phyloP scores from a whole-genome alignment of 2,329 filamentous ascomycete species.

The Aspergillus neotritici region DNA sequence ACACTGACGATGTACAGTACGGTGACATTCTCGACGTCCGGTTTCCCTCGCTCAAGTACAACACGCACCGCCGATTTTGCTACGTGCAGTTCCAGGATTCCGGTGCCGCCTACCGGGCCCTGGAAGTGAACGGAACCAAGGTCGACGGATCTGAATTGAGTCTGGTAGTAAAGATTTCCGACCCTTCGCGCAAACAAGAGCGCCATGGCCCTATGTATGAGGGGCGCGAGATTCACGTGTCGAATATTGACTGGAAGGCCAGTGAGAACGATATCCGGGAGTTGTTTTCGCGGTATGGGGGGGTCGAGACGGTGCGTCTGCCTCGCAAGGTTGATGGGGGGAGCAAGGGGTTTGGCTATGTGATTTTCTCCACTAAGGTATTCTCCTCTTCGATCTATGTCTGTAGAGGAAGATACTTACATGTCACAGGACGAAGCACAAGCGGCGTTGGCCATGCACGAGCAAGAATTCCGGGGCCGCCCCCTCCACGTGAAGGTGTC shows the following conservation, averaged over 20 bases:
- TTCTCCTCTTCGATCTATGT: conserved; percentile 3
- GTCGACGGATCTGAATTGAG: conserved; percentile 60
- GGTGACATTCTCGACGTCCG: conserved; percentile 81
- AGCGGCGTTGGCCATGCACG: conserved; percentile 63
- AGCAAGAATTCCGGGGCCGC: conserved; percentile 62
- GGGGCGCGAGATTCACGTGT: conserved; percentile 77
- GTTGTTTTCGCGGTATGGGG: conserved; percentile 70
- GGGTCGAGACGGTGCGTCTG: conserved; percentile 65
- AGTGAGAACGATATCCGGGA: conserved; percentile 64
- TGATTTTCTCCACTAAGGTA: conserved; percentile 66
- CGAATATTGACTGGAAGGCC: conserved; percentile 58
- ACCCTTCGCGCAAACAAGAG: conserved; percentile 70
- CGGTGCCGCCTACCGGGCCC: conserved; percentile 64
- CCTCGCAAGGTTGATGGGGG: conserved; percentile 62
- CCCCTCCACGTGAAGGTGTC: conserved; percentile 60
- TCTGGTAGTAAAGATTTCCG: conserved; percentile 74
- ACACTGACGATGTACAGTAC: conserved; percentile 42
- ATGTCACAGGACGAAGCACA: conserved; percentile 53
- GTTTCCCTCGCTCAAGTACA: conserved; percentile 85
- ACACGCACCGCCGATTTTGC: conserved; percentile 85
- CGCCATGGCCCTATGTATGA: conserved; percentile 79
- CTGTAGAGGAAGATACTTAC: no score
- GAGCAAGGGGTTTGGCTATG: conserved; percentile 72
- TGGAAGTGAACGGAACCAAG: conserved; percentile 63
- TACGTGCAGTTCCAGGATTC: conserved; percentile 81